A percentile compares a stretch with the other conserved stretches of the same genome.
Conservation (phyloP, 192 early-diverging fungal species). For the Coemansia reversa region DNA sequence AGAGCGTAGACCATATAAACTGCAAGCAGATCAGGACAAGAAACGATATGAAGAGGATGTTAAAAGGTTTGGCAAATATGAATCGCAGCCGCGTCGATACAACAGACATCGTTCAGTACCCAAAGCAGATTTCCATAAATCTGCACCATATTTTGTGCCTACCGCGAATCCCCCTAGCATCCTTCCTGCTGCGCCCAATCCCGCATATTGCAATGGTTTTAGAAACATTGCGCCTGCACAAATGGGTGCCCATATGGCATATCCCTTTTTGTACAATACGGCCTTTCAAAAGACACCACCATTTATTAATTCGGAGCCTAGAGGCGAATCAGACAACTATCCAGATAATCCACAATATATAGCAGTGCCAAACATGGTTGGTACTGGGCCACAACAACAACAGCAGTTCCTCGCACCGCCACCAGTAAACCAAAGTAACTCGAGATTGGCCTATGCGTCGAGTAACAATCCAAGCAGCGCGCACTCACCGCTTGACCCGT, state of each 20-base stretch:
- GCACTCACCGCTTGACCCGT: not conserved
- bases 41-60: constrained; percentile 51
- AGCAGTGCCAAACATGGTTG: not conserved
- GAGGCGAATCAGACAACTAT: constrained; percentile 1
- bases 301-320: not conserved
- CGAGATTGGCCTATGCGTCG: constrained; percentile 26
- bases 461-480: not conserved
- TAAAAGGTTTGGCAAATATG: constrained; percentile 50
- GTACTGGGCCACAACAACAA: constrained; percentile 5
- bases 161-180: not conserved
- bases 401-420: constrained; percentile 22
- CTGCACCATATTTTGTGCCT: constrained; percentile 6
- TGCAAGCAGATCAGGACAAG: constrained; percentile 49
- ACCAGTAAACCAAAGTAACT: constrained; percentile 19
- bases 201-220: constrained; percentile 1
- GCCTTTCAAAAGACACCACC: constrained; percentile 2
- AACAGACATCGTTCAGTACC: constrained; percentile 20
- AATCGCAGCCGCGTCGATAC: constrained; percentile 52
- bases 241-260: not conserved
- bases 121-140: constrained; percentile 1
- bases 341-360: constrained; percentile 8
- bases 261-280: not conserved
- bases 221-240: constrained; percentile 13
- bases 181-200: not conserved
- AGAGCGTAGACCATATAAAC: constrained; percentile 42